Base-by-base conservation (phyloP, 2,329 filamentous ascomycete species). In the Ophiostoma australiae region DNA sequence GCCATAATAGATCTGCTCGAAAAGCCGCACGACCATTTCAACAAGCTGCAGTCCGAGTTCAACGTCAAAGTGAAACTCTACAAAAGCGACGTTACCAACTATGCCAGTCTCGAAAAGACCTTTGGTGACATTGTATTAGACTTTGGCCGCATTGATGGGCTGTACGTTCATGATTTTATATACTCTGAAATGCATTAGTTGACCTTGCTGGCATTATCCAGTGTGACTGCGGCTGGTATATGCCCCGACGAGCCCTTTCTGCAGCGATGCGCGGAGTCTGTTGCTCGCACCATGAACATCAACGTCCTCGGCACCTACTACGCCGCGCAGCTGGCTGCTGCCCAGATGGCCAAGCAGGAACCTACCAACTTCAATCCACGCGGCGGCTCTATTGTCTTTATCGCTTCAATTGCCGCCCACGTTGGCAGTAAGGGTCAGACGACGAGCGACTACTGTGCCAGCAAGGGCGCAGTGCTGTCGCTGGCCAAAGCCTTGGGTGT, bases 241-340 rank as follows among this genome's bases (percentile, higher is more conserved):
- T n/a, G 4, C 20, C 48, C 48, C 20, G 71, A 72, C 69, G 71
- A 72, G 33, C 71, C 67, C 2, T 72, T 70, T 55, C 58, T 66
- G 8, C 15, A 66, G 41, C 35, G 37, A 37, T 3, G 41, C 35
- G 15, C 65, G 52, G 27, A 52, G 48, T 52, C 48, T n/a, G 68
- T 66, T 35, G 52, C 65, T 23, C 31, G 41, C 8, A 39, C 55
- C 35, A 70, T 72, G 37, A 70, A 83, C 20, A 91, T 91, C 77
- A 89, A 88, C 15, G 89, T 87, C 0, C 84, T 91, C 0, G 85
- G 84, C 1, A 52, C 48, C 4, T 52, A 52, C 48, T 52, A 52
- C n/a, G 48, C 17, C 3, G n/a, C 48, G 4, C 88, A 90, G 77
- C 77, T 90, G 67, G 90, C 87, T 41, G 48, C 48, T 23, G 48